Base-by-base conservation (phyloP, 768 basidiomycete species). In the Coprinopsis strossmayeri region DNA sequence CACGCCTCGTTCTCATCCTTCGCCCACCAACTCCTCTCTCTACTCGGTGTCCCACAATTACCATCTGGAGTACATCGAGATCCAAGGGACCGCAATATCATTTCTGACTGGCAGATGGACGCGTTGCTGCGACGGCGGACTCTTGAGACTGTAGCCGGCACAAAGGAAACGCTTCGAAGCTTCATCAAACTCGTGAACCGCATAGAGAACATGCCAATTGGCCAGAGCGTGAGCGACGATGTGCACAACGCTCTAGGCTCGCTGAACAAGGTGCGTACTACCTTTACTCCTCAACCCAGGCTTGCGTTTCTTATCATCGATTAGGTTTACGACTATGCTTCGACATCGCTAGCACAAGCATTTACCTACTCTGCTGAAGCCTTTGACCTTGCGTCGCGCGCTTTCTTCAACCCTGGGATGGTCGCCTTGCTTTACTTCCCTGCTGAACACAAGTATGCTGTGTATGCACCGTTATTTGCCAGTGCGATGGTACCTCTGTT, bases 361-460 rank as follows among this genome's bases (percentile, higher is more conserved):
- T 73, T 91, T 37, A 63, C 64, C 23, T 71, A 79, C 59, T 90
- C 89, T 1, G 73, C 77, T 12, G 63, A 70, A 48, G 88, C 91
- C 0, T 64, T 81, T 39, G 73, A 72, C 0, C 70, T 83, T 28
- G 78, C 91, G 10, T 89, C 87, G 1, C 77, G 83, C 34, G 95
- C 96, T 2, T 98, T 96, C 73, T 98, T 96, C 69, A 90, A 92
- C 64, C 96, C 95, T 0, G 89, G 87, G 17, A 96, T 98, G 93
- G 69, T 98, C 56, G 93, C 91, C 12, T 67, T 97, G 61, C 73
- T 99, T 18, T 99, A 99, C 66, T 98, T 98, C 67, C 96, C 96
- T 18, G 84, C 91, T 17, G 96, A 98, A 61, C 96, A 98, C 70
- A 97, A 89, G 61, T 94, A 92, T 63, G 94, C 94, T 1, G 91